phyloP scores from a whole-genome alignment of 768 basidiomycete genomes.

The Floccularia luteovirens region DNA sequence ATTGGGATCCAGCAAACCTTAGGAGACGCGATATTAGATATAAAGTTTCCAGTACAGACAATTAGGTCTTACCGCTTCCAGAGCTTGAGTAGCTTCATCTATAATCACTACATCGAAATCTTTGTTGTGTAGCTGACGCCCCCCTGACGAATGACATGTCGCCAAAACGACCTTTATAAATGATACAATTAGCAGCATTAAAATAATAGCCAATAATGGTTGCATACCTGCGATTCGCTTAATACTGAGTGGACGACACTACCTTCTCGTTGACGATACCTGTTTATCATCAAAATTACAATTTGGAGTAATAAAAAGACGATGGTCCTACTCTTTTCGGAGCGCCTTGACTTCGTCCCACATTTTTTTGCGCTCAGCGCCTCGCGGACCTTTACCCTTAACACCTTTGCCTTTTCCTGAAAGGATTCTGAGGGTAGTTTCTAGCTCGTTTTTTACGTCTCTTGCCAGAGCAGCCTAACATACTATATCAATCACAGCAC shows the following conservation, averaged over 20 bases:
- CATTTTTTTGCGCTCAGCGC: conserved; percentile 70
- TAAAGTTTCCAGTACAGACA: conserved; percentile 4
- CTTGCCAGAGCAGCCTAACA: conserved; percentile 69
- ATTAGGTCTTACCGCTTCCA: conserved; percentile 77
- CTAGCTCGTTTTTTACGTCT: conserved; percentile 86
- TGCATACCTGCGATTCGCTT: conserved; percentile 60
- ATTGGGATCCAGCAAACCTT: conserved; percentile 95
- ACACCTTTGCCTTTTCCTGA: conserved; percentile 68
- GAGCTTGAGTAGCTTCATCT: conserved; percentile 95
- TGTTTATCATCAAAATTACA: conserved; percentile 17
- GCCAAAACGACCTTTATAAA: conserved; percentile 70
- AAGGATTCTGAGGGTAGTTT: conserved; percentile 55
- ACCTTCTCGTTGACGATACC: conserved; percentile 85
- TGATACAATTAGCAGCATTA: background rate
- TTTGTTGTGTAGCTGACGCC: conserved; percentile 67
- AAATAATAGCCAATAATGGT: background rate
- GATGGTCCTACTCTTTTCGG: conserved; percentile 68
- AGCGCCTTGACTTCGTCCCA: conserved; percentile 85
- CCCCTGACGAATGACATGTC: conserved; percentile 92
- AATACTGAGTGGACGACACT: conserved; percentile 80
- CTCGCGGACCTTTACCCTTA: conserved; percentile 65
- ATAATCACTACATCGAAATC: conserved; percentile 92
- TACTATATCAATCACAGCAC: conserved; percentile 2
- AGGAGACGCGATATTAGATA: background rate
- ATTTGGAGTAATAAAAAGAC: conserved; percentile 1